phyloP scores from a whole-genome alignment of 352 stramenopile species.

The Phytophthora aleatoria region DNA sequence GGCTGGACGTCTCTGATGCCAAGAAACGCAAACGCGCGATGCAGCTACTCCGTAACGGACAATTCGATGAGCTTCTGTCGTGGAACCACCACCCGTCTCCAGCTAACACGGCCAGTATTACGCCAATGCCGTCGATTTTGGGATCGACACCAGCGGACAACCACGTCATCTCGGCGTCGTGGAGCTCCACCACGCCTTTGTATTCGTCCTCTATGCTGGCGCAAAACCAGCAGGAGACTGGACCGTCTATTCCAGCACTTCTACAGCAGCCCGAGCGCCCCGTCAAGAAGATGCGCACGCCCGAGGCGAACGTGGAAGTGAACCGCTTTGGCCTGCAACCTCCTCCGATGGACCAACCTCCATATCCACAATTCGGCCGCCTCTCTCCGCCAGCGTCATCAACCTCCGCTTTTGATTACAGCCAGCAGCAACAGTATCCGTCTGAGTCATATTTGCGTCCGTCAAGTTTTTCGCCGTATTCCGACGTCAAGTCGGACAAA shows the following conservation, averaged over 20 bases:
- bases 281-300: conserved; percentile 61
- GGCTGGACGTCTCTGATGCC: conserved; percentile 74
- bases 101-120: conserved; percentile 44
- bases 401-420: conserved; percentile 30
- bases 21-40: conserved; percentile 86
- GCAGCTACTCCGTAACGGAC: conserved; percentile 76
- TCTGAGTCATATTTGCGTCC: conserved; percentile 30
- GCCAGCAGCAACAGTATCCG: conserved; percentile 35
- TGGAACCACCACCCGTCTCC: conserved; percentile 56
- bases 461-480: conserved; percentile 28
- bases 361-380: conserved; percentile 36
- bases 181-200: conserved; percentile 26
- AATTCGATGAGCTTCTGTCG: conserved; percentile 75
- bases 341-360: conserved; percentile 28
- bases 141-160: conserved; percentile 14
- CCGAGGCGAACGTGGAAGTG: conserved; percentile 35
- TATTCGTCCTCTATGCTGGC: conserved; percentile 32
- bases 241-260: conserved; percentile 36
- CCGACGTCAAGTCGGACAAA: conserved; percentile 32
- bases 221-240: conserved; percentile 31
- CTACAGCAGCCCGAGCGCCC: conserved; percentile 39
- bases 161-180: conserved; percentile 18
- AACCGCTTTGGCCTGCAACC: conserved; percentile 31
- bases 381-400: conserved; percentile 28
- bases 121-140: conserved; percentile 42